phyloP scores from a whole-genome alignment of 2,329 filamentous ascomycete species.

The Exophiala oligosperma region DNA sequence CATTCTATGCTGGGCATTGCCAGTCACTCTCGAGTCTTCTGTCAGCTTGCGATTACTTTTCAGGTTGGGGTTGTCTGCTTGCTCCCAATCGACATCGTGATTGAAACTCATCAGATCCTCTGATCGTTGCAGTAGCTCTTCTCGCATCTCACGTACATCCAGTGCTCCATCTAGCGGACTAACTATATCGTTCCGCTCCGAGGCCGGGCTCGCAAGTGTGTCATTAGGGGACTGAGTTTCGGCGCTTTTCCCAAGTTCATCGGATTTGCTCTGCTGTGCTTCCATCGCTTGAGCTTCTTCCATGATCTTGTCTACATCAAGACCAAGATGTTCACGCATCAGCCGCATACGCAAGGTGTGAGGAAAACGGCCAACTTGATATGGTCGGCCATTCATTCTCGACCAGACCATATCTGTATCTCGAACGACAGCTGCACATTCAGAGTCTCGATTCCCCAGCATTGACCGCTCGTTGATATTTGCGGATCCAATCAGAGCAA shows the following conservation, averaged over 20 bases:
- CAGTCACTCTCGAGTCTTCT: constrained; percentile 59
- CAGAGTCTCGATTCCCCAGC: constrained; percentile 87
- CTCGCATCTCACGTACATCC: constrained; percentile 36
- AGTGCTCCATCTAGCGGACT: constrained; percentile 8
- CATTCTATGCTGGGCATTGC: constrained; percentile 63
- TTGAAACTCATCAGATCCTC: constrained; percentile 69
- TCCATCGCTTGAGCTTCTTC: constrained; percentile 74
- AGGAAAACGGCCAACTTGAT: constrained; percentile 86
- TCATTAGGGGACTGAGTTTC: constrained; percentile 28
- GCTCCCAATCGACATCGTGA: constrained; percentile 68
- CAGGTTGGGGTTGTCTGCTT: constrained; percentile 58
- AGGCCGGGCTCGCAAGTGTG: constrained; percentile 17
- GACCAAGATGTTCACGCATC: constrained; percentile 95
- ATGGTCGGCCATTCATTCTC: constrained; percentile 85
- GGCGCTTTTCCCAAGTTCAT: constrained; percentile 49
- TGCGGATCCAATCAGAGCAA: constrained; percentile 91
- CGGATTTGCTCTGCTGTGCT: constrained; percentile 53
- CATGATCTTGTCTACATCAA: constrained; percentile 88
- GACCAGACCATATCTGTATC: constrained; percentile 93
- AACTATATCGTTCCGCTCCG: constrained; percentile 15
- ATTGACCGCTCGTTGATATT: constrained; percentile 99
- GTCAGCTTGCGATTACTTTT: constrained; percentile 56
- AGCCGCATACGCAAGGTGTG: constrained; percentile 89
- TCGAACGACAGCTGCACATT: constrained; percentile 83
- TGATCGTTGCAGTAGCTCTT: constrained; percentile 57